Conservation (phyloP, 495 filamentous ascomycete species). For the Penicillium atrosanguineum region DNA sequence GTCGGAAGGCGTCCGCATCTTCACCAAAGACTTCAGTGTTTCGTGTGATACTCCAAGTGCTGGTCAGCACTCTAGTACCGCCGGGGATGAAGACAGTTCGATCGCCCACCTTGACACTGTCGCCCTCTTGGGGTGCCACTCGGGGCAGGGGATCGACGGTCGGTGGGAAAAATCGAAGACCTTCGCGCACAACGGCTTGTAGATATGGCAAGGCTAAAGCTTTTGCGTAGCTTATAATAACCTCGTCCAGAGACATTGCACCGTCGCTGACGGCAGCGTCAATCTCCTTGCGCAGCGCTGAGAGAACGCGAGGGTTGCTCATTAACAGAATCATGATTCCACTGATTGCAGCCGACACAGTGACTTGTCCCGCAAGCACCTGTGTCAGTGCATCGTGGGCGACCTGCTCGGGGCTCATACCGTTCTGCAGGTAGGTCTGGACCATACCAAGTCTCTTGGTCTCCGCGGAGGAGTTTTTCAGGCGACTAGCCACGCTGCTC, state of each 20-base stretch:
- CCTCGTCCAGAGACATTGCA: slow-evolving; percentile 32
- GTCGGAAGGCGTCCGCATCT: slow-evolving; percentile 59
- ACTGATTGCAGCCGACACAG: slow-evolving; percentile 58
- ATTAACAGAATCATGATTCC: slow-evolving; percentile 55
- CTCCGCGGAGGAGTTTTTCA: too few relatives aligned
- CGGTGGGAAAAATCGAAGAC: slow-evolving; percentile 54
- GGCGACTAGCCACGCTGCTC: too few relatives aligned
- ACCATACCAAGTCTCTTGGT: too few relatives aligned
- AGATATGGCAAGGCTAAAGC: slow-evolving; percentile 50
- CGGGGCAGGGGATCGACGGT: slow-evolving; percentile 47
- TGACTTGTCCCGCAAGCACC: slow-evolving; percentile 60
- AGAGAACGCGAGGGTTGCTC: slow-evolving; percentile 40
- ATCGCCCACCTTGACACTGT: slow-evolving; percentile 39
- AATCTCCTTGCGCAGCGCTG: slow-evolving; percentile 27
- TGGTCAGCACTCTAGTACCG: slow-evolving; percentile 49
- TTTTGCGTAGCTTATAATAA: slow-evolving; percentile 40
- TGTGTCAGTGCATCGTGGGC: slow-evolving; percentile 32
- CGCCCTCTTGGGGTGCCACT: slow-evolving; percentile 48
- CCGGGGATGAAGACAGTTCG: slow-evolving; percentile 47
- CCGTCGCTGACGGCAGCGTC: slow-evolving; percentile 8
- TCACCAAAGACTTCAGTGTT: slow-evolving; percentile 55
- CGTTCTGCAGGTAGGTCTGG: too few relatives aligned
- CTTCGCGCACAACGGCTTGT: slow-evolving; percentile 56
- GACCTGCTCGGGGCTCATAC: too few relatives aligned
- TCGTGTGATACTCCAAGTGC: slow-evolving; percentile 49